A percentile compares a stretch with the other conserved stretches of the same genome.
Evolutionary conservation across 2,329 filamentous ascomycete genomes (phyloP).

Genomic region (Sporothrix sp.): DNA sequence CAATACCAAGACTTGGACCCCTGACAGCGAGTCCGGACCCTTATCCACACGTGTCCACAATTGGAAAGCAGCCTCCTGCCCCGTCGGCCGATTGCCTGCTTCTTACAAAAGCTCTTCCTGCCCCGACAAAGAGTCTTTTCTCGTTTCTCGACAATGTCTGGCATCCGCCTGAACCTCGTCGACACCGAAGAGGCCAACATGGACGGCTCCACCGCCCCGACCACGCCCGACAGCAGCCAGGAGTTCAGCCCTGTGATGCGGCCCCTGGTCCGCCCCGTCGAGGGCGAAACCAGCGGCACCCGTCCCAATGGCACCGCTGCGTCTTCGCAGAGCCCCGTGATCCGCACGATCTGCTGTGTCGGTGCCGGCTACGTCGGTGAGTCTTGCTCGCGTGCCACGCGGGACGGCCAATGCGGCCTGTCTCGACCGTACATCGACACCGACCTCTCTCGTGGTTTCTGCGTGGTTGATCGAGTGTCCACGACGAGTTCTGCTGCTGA

Average conservation of each 20-base stretch:
- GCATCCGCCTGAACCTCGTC: slow-evolving; percentile 1
- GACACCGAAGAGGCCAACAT: slow-evolving; percentile 24
- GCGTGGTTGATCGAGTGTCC: no score
- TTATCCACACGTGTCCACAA: slow-evolving; percentile 14
- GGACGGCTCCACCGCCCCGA: slow-evolving; percentile 32
- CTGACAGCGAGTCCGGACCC: neutral
- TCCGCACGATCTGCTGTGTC: slow-evolving; percentile 60
- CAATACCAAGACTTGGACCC: no score
- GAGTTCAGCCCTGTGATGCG: slow-evolving; percentile 33
- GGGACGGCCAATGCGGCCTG: neutral
- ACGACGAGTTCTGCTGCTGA: no score
- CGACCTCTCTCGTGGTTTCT: neutral
- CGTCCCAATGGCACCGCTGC: neutral
- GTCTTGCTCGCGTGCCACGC: slow-evolving; percentile 22
- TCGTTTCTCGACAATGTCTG: slow-evolving; percentile 3
- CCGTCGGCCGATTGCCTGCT: neutral
- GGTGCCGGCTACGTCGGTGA: slow-evolving; percentile 68
- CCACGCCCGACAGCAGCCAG: slow-evolving; percentile 32
- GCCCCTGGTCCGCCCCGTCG: slow-evolving; percentile 20
- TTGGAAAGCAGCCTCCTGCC: neutral
- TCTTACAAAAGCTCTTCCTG: neutral
- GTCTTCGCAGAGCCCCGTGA: slow-evolving; percentile 12
- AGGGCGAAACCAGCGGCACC: slow-evolving; percentile 2
- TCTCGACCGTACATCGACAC: neutral
- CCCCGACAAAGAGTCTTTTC: neutral